Evolutionary conservation across 2,329 filamentous ascomycete species (phyloP).

Genomic region (Alternaria sp.): DNA sequence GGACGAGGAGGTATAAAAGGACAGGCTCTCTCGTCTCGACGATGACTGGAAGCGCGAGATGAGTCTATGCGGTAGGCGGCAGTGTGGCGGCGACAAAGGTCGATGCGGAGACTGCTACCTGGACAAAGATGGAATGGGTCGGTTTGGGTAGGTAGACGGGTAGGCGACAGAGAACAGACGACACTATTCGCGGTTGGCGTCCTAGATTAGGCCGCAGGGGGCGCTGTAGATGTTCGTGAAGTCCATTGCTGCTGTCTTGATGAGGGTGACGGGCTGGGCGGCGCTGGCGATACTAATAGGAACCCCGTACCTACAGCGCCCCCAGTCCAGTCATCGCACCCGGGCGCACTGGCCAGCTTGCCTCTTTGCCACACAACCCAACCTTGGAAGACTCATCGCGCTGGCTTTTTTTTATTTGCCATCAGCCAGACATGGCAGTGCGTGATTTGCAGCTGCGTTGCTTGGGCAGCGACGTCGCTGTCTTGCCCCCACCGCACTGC

Average conservation of each 20-base stretch:
- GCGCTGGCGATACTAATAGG: constrained; percentile 38
- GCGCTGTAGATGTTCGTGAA: constrained; percentile 40
- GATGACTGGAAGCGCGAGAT: constrained; percentile 22
- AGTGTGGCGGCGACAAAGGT: constrained; percentile 35
- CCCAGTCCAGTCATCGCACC: constrained; percentile 33
- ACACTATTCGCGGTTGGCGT: constrained; percentile 24
- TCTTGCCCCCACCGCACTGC: neutral
- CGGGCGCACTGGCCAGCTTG: constrained; percentile 26
- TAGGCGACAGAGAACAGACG: constrained; percentile 25
- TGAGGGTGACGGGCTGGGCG: constrained; percentile 33
- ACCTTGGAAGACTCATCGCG: constrained; percentile 26
- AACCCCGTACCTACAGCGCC: constrained; percentile 28
- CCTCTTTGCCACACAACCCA: constrained; percentile 28
- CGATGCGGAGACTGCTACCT: constrained; percentile 33
- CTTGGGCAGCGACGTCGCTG: neutral
- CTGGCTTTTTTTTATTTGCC: constrained; percentile 1
- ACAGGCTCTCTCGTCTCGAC: constrained; percentile 22
- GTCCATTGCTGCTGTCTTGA: constrained; percentile 43
- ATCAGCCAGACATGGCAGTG: neutral
- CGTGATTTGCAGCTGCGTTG: constrained; percentile 4
- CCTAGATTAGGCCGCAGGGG: constrained; percentile 42
- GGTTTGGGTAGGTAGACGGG: constrained; percentile 8
- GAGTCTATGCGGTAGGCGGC: constrained; percentile 36
- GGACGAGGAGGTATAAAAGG: constrained; percentile 15
- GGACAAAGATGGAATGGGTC: constrained; percentile 30